Percentiles rank a stretch among this genome's conserved stretches.
Evolutionary conservation across 768 basidiomycete species (phyloP).

Genomic region (Auricularia sp.): DNA sequence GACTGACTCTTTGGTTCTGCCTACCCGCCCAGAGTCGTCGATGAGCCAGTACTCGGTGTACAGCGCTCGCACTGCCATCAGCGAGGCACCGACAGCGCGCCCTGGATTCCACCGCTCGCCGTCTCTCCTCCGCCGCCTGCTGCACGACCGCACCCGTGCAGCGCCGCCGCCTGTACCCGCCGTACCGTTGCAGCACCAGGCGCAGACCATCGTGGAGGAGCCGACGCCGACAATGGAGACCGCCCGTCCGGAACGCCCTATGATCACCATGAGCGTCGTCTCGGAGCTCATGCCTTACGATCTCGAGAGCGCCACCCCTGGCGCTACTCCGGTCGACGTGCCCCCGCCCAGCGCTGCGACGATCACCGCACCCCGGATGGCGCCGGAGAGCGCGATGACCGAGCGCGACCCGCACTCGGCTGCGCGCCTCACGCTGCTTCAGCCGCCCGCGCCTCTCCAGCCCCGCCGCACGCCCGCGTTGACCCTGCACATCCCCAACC

Average conservation of each 20-base stretch:
- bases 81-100: not conserved
- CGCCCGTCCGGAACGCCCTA: not conserved
- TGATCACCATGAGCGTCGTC: not conserved
- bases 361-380: not conserved
- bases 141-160: not conserved
- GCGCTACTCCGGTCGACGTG: not conserved
- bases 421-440: not conserved
- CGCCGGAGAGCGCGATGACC: not conserved
- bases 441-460: not conserved
- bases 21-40: not conserved
- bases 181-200: not conserved
- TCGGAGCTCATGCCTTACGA: not conserved
- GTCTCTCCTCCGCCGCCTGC: not conserved
- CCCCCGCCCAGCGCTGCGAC: not conserved
- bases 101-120: not conserved
- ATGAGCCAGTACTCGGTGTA: not conserved
- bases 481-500: not conserved
- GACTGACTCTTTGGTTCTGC: not conserved
- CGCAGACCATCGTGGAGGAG: no score
- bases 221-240: no score
- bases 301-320: not conserved
- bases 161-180: not conserved
- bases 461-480: not conserved
- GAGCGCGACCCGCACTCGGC: not conserved
- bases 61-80: not conserved